Evolutionary conservation across 2,329 filamentous ascomycete species (phyloP), one percentile per base, ranked within the genome.

Genomic region (Arthroderma uncinatum): DNA sequence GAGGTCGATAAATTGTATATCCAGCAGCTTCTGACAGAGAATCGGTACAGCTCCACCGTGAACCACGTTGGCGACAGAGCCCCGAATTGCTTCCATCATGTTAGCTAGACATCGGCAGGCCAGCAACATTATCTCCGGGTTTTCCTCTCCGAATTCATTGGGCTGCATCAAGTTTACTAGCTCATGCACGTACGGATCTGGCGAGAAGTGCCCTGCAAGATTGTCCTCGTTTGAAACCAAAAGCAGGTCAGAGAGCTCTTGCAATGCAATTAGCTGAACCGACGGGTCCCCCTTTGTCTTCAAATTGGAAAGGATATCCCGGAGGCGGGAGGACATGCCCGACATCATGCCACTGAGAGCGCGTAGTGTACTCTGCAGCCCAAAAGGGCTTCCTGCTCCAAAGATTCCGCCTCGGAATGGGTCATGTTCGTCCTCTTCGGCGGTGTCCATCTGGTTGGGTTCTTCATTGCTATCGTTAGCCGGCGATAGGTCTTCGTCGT

Each of bases 221-320:
- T 94, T 96, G 68, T 98, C 93, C 73, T 98, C 93, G 63, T 93
- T 97, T 9, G 92, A 95, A 37, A 98, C 88, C 30, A 98, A 78
- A 4, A 98, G 77, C 56, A 97, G 85, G 71, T 98, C 91, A 0
- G 92, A 95, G 5, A 98, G 78, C 64, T 97, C 92, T 71, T 95
- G 89, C 30, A 98, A 76, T 28, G 92, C 93, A 66, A 96, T 90
- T 63, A 95, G 78, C 74, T 98, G 94, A 39, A 93, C 75, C 0
- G 90, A 91, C 4, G 85, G 82, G 62, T 96, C 89, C 50, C 92
- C 88, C 68, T 91, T 92, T 65, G 87, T 84, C 62, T 86, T 85
- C 58, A 98, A 76, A 64, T 85, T 88, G 71, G 74, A 79, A 60
- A 92, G 74, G 54, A 91, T 85, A 59, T 89, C 87, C 57, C 92